Evolutionary conservation across 345 rosid genomes (phyloP).

Genomic region (Nasturtium officinale): DNA sequence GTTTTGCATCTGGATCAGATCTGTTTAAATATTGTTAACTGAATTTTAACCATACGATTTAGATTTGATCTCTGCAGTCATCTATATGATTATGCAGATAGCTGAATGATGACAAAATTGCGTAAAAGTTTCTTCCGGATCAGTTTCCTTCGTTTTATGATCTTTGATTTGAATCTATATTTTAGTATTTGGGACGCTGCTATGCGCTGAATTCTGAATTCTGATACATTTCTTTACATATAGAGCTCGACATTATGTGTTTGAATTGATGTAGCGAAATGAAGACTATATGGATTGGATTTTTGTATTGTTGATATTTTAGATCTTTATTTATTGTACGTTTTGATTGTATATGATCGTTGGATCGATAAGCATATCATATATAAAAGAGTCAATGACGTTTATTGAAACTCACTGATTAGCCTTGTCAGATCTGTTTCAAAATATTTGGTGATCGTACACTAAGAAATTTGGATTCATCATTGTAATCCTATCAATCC

Average conservation of each 20-base stretch:
- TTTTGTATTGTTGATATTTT: neutral
- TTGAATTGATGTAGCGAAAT: neutral
- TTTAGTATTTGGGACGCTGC: neutral
- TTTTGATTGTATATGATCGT: neutral
- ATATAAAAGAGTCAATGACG: neutral
- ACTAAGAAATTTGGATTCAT: neutral
- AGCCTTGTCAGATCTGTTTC: neutral
- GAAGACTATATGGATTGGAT: neutral
- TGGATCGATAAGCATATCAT: conserved; percentile 2
- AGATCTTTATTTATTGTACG: neutral
- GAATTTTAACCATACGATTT: neutral
- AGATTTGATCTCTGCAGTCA: conserved; percentile 22
- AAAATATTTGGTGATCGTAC: neutral
- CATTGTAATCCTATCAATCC: neutral
- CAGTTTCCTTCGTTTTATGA: too few species aligned
- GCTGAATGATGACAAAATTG: neutral
- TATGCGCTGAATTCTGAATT: neutral
- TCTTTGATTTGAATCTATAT: neutral
- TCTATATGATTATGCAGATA: conserved; percentile 5
- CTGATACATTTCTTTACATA: neutral
- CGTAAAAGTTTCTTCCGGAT: neutral
- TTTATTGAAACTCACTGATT: neutral
- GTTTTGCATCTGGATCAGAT: conserved; percentile 29
- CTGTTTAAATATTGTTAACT: neutral
- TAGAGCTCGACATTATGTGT: neutral